Evolutionary conservation across 2,329 filamentous ascomycete species (phyloP).

Genomic region (Epichloe brachyelytri): DNA sequence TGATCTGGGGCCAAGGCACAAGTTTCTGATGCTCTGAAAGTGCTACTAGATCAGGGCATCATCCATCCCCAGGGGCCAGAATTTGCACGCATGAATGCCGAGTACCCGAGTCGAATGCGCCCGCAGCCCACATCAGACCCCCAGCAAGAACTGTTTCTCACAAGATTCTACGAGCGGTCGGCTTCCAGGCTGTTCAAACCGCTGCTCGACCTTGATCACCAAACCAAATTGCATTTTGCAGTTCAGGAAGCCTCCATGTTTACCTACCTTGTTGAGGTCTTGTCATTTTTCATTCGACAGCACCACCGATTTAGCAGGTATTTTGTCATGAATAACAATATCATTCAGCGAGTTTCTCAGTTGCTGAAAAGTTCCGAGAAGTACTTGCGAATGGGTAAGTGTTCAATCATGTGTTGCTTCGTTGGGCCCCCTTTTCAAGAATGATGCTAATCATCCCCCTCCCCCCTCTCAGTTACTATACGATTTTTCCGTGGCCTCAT

Average conservation of each 20-base stretch:
- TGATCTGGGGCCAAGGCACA: slow-evolving; percentile 88
- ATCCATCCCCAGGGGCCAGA: slow-evolving; percentile 35
- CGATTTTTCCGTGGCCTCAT: slow-evolving; percentile 89
- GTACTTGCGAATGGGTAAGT: slow-evolving; percentile 78
- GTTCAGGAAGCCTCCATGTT: slow-evolving; percentile 84
- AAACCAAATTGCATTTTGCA: slow-evolving; percentile 55
- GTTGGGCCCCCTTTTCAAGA: not conserved
- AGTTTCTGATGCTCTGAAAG: slow-evolving; percentile 88
- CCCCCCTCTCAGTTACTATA: slow-evolving; percentile 51
- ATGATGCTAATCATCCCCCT: not conserved
- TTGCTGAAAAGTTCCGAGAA: slow-evolving; percentile 77
- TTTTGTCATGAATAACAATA: slow-evolving; percentile 69
- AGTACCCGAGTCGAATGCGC: slow-evolving; percentile 52
- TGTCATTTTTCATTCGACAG: slow-evolving; percentile 87
- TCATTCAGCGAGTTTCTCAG: slow-evolving; percentile 69
- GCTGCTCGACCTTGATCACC: slow-evolving; percentile 63
- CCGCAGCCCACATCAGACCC: slow-evolving; percentile 43
- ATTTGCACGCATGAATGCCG: slow-evolving; percentile 51
- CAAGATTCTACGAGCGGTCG: slow-evolving; percentile 79
- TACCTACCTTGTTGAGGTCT: slow-evolving; percentile 79
- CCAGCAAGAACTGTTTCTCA: slow-evolving; percentile 75
- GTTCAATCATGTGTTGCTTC: not conserved
- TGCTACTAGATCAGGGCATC: slow-evolving; percentile 65
- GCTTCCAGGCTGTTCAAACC: slow-evolving; percentile 78
- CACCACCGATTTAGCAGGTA: slow-evolving; percentile 78